Percentiles rank a stretch among this genome's conserved stretches.
Conservation (phyloP, 129 eudicot genomes). For the Pseudognaphalium luteoalbum region DNA sequence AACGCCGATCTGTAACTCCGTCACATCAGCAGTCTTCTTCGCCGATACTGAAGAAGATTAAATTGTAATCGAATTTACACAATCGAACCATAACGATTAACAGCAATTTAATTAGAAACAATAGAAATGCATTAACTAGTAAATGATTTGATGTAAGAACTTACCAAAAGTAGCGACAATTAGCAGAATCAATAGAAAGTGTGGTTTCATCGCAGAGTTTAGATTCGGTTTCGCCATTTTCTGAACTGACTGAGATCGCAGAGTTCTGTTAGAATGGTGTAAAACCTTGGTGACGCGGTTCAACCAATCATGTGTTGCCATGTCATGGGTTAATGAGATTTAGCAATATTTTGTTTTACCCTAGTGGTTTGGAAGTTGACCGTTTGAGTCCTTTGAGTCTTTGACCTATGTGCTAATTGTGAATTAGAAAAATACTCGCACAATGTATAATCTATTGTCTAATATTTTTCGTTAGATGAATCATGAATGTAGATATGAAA, state of each 20-base stretch:
- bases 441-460: too few species aligned
- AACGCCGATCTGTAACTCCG: slow-evolving; percentile 91
- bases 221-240: slow-evolving; percentile 32
- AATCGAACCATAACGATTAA: slow-evolving; percentile 4
- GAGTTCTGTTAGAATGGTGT: slow-evolving; percentile 11
- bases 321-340: too few species aligned
- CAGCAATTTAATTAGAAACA: not conserved
- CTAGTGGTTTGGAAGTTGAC: not conserved
- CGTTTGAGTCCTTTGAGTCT: slow-evolving; percentile 7
- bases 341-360: too few species aligned
- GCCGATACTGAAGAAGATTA: slow-evolving; percentile 55
- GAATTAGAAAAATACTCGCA: too few species aligned
- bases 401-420: too few species aligned
- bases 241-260: slow-evolving; percentile 10
- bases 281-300: too few species aligned
- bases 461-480: too few species aligned
- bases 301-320: too few species aligned
- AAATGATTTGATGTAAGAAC: not conserved
- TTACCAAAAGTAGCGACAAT: slow-evolving; percentile 50
- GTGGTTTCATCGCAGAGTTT: slow-evolving; percentile 29
- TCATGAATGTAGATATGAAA: too few species aligned
- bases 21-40: slow-evolving; percentile 72
- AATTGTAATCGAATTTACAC: not conserved
- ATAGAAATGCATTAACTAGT: not conserved
- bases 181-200: slow-evolving; percentile 40